These are phyloP conservation scores for Omphalea diandra DNA, from an alignment of 441 rosid genomes.

Conservation along the genomic window DNA sequence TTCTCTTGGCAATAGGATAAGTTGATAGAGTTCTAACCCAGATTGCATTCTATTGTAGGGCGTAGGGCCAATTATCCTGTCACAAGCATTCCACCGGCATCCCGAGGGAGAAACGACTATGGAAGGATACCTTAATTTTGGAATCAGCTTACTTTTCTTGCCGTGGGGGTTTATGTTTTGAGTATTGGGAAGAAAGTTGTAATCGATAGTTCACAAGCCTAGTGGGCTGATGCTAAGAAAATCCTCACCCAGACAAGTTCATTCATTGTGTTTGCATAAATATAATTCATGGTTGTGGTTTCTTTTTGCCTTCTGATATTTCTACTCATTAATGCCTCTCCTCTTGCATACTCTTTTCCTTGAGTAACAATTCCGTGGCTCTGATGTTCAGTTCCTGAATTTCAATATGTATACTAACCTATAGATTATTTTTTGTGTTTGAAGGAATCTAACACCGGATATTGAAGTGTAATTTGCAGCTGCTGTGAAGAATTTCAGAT, in stretches of 20 bases:
- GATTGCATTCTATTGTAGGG: constrained; percentile 48
- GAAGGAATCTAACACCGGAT: constrained; percentile 26
- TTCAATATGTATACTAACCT: not conserved
- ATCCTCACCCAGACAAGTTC: constrained; percentile 45
- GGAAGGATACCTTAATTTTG: constrained; percentile 72
- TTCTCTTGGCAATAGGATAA: constrained; percentile 2
- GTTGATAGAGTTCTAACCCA: constrained; percentile 23
- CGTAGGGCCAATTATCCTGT: constrained; percentile 75
- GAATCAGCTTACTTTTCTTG: constrained; percentile 30
- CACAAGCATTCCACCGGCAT: constrained; percentile 69
- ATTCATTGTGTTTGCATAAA: constrained; percentile 71
- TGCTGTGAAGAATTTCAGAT: constrained; percentile 21
- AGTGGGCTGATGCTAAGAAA: constrained; percentile 58
- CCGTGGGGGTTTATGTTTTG: constrained; percentile 47
- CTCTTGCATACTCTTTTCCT: not conserved
- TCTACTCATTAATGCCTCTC: not conserved
- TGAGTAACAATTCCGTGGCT: not conserved
- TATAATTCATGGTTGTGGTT: constrained; percentile 43
- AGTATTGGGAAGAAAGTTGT: constrained; percentile 58
- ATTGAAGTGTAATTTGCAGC: constrained; percentile 32
- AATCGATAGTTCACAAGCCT: constrained; percentile 55
- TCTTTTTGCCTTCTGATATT: constrained; percentile 8
- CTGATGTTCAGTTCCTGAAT: not conserved
- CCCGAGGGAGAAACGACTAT: constrained; percentile 88
- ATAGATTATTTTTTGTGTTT: constrained; percentile 10